These are phyloP conservation scores for Leptoxyphium fumago DNA, from an alignment of 2,329 filamentous ascomycete species.

Conservation along the genomic window DNA sequence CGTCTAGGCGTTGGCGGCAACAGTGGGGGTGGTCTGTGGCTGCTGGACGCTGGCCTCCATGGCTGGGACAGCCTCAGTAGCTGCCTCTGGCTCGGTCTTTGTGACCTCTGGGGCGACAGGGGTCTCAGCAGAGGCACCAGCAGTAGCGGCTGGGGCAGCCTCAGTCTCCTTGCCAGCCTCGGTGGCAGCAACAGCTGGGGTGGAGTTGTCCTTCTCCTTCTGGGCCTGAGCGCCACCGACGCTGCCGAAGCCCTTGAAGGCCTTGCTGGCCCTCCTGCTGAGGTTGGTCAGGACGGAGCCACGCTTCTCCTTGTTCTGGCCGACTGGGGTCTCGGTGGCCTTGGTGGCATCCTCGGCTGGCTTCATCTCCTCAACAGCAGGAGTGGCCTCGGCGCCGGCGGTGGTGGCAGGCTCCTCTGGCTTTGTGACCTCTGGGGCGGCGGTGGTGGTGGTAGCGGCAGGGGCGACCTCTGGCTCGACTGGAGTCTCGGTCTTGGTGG, in stretches of 20 bases:
- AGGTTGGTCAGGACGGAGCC: conserved; percentile 19
- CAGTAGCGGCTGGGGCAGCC: conserved; percentile 10
- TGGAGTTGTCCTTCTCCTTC: conserved; percentile 14
- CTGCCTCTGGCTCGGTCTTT: conserved; percentile 11
- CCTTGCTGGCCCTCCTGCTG: conserved; percentile 21
- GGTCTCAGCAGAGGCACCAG: conserved; percentile 6
- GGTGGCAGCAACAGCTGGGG: conserved; percentile 3
- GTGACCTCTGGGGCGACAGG: conserved; percentile 3
- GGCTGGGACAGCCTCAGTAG: conserved; percentile 17
- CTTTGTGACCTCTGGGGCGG: conserved; percentile 5
- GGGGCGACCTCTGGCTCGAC: conserved; percentile 8
- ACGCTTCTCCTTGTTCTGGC: conserved; percentile 13
- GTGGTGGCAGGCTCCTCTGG: conserved; percentile 18
- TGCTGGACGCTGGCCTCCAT: conserved; percentile 15
- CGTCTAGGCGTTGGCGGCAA: conserved; percentile 20
- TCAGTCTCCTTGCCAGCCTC: conserved; percentile 9
- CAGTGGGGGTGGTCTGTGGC: conserved; percentile 15
- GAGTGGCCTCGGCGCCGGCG: conserved; percentile 6
- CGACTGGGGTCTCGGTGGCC: conserved; percentile 9
- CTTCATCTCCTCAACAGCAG: conserved; percentile 10
- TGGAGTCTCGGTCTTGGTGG: conserved; percentile 12
- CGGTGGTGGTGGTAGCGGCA: conserved; percentile 1
- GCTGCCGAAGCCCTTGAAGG: conserved; percentile 13
- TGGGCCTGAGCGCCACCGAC: conserved; percentile 12
- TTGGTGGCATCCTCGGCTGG: conserved; percentile 4